Evolutionary conservation across 129 eudicot species (phyloP), one percentile per base, ranked within the genome.

Genomic region (Flaveria sonorensis): DNA sequence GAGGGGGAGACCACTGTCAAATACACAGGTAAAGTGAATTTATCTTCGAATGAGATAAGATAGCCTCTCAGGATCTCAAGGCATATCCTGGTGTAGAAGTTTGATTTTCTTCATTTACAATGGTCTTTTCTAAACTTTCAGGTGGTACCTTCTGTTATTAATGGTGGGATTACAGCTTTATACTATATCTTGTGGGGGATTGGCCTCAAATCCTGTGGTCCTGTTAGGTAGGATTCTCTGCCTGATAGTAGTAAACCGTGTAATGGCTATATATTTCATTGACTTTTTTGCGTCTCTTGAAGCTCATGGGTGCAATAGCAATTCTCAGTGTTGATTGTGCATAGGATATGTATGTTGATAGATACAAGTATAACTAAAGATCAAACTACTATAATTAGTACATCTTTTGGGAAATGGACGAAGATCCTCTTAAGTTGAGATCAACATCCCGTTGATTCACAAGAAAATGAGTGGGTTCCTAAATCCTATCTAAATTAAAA

Each of bases 121-220:
- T 28, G 10, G 26, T 61, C 65, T 64, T 66, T 18, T 36, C 1
- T 65, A 47, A 60, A 26, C 78, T 67, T 81, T 13, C 85, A 93
- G 97, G 93, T 93, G 39, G 89, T 93, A 64, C 98, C 98, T 84
- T 81, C 97, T 16, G 79, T 93, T 32, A 88, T 90, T 39, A 93
- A 90, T 83, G 98, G 98, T 32, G 98, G 82, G 77, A 89, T 93
- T 82, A 90, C 98, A 67, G 96, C 98, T 69, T 82, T 93, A 45
- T 93, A 93, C 85, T 93, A 87, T 87, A 86, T 93, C 69, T 79
- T 93, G 77, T 93, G 98, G 98, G 98, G 92, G 50, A 87, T 90
- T 83, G 98, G 98, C 71, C 91, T 93, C 57, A 87, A 86, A 85
- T 83, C 97, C 20, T 93, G 97, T 81, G 97, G 98, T 42, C 98